Evolutionary conservation across 306 rosid genomes (phyloP), one percentile per base, ranked within the genome.

Genomic region (Medicago truncatula): DNA sequence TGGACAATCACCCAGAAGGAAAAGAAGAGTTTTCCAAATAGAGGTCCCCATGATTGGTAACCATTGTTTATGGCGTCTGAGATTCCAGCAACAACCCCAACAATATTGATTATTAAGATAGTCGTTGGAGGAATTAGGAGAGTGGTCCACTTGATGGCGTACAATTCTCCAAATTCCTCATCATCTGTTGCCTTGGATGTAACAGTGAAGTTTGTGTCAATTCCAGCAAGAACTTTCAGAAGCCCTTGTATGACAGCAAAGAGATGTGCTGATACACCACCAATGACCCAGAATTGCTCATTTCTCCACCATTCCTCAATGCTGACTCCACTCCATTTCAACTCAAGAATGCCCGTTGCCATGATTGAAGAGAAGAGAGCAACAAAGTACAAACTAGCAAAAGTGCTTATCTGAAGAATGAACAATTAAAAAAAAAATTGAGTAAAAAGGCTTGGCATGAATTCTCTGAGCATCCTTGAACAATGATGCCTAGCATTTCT

Each of bases 261-360:
- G 43, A 95, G 87, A 15, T 92, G 93, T 64, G 96, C 97, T 59
- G 98, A 90, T 25, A 95, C 92, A 81, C 98, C 95, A 41, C 97
- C 98, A 76, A 95, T 95, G 80, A 95, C 98, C 97, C 97, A 95
- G 77, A 95, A 95, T 78, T 95, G 98, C 86, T 95, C 99, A 69
- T 92, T 95, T 85, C 99, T 95, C 99, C 99, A 95, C 99, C 97
- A 90, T 81, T 95, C 98, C 76, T 95, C 98, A 17, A 95, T 95
- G 90, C 96, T 90, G 39, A 95, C 98, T 76, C 97, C 97, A 79
- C 97, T 92, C 98, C 98, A 95, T 85, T 88, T 92, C 79, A 95
- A 85, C 88, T 95, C 99, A 53, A 95, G 97, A 78, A 95, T 76
- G n/a, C 96, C 97, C 0, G 99, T 89, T 7, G 90, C 97, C 2